Evolutionary conservation across 306 rosid species (phyloP).

Genomic region (Hippophae rhamnoides): DNA sequence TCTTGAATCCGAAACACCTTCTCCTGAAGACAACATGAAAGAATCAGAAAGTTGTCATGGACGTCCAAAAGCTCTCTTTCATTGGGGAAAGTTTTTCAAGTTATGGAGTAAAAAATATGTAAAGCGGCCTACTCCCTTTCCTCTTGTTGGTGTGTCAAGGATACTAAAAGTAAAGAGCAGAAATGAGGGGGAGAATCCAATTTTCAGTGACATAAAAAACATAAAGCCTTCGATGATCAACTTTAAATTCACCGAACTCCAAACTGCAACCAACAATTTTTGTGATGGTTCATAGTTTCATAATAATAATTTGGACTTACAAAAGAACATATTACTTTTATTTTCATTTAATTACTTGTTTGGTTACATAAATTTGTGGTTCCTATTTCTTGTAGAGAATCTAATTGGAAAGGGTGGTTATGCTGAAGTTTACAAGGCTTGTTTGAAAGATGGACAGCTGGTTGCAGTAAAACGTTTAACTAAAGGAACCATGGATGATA

Average conservation of each 20-base stretch:
- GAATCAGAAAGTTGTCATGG: constrained; percentile 22
- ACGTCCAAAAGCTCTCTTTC: constrained; percentile 24
- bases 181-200: constrained; percentile 36
- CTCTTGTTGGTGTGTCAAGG: constrained; percentile 40
- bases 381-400: constrained; percentile 35
- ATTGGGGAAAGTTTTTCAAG: constrained; percentile 41
- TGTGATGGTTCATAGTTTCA: constrained; percentile 38
- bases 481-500: constrained; percentile 51
- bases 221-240: constrained; percentile 38
- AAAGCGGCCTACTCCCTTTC: constrained; percentile 39
- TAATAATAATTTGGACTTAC: not conserved
- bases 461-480: constrained; percentile 56
- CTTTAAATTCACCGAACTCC: constrained; percentile 44
- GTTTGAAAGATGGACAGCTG: constrained; percentile 50
- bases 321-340: constrained; percentile 6
- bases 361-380: constrained; percentile 8
- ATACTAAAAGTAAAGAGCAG: constrained; percentile 39
- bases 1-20: constrained; percentile 18
- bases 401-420: constrained; percentile 74
- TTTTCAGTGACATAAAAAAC: constrained; percentile 24
- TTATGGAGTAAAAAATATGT: constrained; percentile 30
- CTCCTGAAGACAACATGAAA: constrained; percentile 10
- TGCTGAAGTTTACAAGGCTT: constrained; percentile 63
- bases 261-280: constrained; percentile 52
- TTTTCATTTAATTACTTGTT: constrained; percentile 7